Evolutionary conservation across 2,329 filamentous ascomycete species (phyloP).

Genomic region (Nothophoma quercina): DNA sequence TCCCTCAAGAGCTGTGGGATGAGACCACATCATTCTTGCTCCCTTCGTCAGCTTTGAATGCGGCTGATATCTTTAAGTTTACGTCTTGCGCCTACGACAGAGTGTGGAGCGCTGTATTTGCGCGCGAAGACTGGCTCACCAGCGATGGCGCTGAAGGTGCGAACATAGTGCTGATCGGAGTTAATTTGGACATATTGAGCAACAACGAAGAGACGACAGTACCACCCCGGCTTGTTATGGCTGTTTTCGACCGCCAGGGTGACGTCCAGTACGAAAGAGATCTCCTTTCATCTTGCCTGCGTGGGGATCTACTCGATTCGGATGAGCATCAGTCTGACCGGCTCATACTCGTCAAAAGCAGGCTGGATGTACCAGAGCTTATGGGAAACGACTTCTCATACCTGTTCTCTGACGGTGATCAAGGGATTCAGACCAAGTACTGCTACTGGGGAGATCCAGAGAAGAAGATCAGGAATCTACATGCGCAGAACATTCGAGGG

Average conservation of each 20-base stretch:
- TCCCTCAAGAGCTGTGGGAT: background rate
- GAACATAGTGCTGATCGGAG: background rate
- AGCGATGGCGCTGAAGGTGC: background rate
- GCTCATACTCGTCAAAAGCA: background rate
- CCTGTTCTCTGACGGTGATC: background rate
- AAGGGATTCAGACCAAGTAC: slow-evolving; percentile 1
- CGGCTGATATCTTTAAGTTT: background rate
- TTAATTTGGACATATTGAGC: background rate
- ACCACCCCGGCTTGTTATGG: background rate
- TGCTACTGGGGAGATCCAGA: background rate
- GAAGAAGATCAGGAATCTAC: background rate
- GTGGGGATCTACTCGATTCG: background rate
- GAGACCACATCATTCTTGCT: background rate
- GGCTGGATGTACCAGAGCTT: slow-evolving; percentile 1
- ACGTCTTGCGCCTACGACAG: background rate
- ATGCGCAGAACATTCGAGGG: background rate
- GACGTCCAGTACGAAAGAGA: background rate
- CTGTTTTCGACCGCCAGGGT: background rate
- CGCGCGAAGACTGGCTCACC: background rate
- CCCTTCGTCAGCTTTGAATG: background rate
- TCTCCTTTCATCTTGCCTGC: background rate
- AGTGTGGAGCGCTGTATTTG: background rate
- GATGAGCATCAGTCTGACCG: background rate
- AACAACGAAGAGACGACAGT: background rate
- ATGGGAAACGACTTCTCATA: background rate